Evolutionary conservation across 23 red algal genomes (phyloP), one percentile per base, ranked within the genome.

Genomic region (Cyanidiococcus yangmingshanensis): DNA sequence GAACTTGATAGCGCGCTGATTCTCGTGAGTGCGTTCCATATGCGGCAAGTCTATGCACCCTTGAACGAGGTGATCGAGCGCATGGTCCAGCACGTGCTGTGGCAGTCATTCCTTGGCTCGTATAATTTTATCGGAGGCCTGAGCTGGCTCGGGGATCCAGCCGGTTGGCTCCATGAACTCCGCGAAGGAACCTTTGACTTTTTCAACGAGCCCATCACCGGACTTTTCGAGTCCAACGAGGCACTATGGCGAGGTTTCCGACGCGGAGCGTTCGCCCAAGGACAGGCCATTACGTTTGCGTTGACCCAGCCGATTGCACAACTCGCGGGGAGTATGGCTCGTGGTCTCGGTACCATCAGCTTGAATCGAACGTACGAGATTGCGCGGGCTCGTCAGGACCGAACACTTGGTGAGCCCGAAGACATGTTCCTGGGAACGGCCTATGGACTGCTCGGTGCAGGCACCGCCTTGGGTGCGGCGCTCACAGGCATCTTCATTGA

Each of bases 21-120:
- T 35, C 63, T 71, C 16, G 63, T 71, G 63, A 30, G 63, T 35
- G 21, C 63, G 27, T 71, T 71, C 63, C 63, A 71, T 2, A 7
- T 71, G 27, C 63, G 63, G 7, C 63, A 71, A 29, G 63, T 71
- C 16, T 35, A 71, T 35, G 63, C 63, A 25, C 63, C 63, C 12
- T 7, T 71, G 3, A 29, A 7, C 3, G 3, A 25, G 63, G 63
- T 71, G 12, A 71, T 71, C 7, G 63, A 71, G 63, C 63, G 63
- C 63, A 35, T 71, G n/a, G n/a, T 71, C 15, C 32, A 71, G 21
- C 63, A 71, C 27, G 32, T 71, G n/a, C n/a, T 71, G 63, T 71
- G 63, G 63, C 63, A 35, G 63, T 71, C 63, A 29, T 35, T 71
- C 63, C 63, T 71, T 2, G 27, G 63, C n/a, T 71, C 63, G 63